Conservation (phyloP, 495 filamentous ascomycete species). For the Pyrenula aspistea region DNA sequence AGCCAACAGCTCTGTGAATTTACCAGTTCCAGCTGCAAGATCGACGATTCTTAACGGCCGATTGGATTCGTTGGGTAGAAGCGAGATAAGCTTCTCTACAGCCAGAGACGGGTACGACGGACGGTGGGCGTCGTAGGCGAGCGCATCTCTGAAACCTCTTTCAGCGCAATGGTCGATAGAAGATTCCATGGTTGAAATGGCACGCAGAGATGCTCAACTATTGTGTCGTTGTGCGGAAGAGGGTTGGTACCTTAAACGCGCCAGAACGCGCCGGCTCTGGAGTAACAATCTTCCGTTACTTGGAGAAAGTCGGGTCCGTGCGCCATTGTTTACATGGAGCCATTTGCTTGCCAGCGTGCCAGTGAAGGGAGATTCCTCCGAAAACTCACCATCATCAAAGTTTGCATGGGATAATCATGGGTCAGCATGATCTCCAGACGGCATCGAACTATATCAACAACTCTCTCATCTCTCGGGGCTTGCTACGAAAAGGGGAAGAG, state of each 20-base stretch:
- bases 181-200: no score
- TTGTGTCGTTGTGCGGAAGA: no score
- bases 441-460: slow-evolving; percentile 96
- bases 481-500: slow-evolving; percentile 68
- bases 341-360: no score
- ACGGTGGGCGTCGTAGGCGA: slow-evolving; percentile 45
- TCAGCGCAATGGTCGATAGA: neutral
- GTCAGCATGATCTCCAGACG: slow-evolving; percentile 66
- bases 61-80: slow-evolving; percentile 30
- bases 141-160: slow-evolving; percentile 31
- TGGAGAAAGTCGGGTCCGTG: no score
- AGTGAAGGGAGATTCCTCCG: no score
- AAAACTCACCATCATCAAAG: no score
- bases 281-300: no score
- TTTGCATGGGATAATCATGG: no score
- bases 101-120: slow-evolving; percentile 47
- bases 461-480: slow-evolving; percentile 75
- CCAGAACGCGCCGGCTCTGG: no score
- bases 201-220: no score
- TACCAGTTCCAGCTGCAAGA: slow-evolving; percentile 54
- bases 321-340: no score
- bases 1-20: slow-evolving; percentile 49
- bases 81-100: slow-evolving; percentile 30
- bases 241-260: no score
- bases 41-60: slow-evolving; percentile 40